Conservation (phyloP, 345 rosid species). For the Theobroma cacao region DNA sequence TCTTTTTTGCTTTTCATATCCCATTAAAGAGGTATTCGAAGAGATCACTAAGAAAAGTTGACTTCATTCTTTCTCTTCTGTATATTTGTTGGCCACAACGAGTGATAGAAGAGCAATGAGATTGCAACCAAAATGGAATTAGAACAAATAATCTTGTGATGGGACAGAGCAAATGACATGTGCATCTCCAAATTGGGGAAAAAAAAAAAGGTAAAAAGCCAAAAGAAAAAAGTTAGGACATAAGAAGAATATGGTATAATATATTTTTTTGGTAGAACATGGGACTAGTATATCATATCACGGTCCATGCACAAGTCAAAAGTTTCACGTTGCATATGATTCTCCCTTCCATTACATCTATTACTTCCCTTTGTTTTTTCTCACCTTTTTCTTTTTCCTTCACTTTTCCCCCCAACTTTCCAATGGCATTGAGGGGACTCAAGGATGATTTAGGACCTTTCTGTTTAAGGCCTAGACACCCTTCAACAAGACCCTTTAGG, state of each 20-base stretch:
- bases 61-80: too few relatives aligned
- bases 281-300: too few relatives aligned
- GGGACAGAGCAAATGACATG: background rate
- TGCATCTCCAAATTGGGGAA: background rate
- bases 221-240: too few relatives aligned
- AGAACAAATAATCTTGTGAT: background rate
- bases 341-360: background rate
- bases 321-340: background rate
- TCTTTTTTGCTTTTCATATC: background rate
- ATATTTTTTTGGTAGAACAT: too few relatives aligned
- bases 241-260: too few relatives aligned
- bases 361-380: too few relatives aligned
- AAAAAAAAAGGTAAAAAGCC: too few relatives aligned
- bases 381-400: background rate
- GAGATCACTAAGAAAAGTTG: too few relatives aligned
- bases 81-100: background rate
- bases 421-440: background rate
- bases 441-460: background rate
- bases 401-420: background rate
- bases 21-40: background rate
- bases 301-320: too few relatives aligned
- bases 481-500: background rate
- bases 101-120: background rate
- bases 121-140: background rate
- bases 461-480: background rate